Evolutionary conservation across 2,329 filamentous ascomycete genomes (phyloP).

Genomic region (Arthrobotrys sphaeroides): DNA sequence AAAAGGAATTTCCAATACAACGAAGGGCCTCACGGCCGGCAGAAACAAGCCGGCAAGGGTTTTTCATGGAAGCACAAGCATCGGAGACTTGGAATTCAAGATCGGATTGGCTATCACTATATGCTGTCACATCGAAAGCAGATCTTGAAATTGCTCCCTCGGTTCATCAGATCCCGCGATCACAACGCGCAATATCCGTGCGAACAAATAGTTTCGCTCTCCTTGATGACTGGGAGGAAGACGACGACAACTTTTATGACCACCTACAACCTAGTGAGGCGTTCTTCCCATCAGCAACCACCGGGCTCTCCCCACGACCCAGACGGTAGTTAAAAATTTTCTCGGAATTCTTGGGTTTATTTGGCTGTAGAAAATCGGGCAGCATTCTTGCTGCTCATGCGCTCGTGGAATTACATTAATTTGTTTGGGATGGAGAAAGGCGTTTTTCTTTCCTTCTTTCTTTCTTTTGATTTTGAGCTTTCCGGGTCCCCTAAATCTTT

Average conservation of each 20-base stretch:
- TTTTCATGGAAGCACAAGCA: neutral
- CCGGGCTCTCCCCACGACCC: conserved; percentile 36
- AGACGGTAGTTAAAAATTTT: neutral
- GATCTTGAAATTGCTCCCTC: conserved; percentile 24
- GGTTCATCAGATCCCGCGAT: conserved; percentile 19
- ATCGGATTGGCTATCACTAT: conserved; percentile 37
- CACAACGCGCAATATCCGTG: neutral
- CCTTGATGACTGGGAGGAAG: conserved; percentile 45
- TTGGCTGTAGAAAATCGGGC: no score
- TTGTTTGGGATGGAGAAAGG: conserved; percentile 1
- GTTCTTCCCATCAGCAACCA: conserved; percentile 45
- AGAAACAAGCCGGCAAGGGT: conserved; percentile 41
- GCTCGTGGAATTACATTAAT: no score
- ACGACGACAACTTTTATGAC: conserved; percentile 53
- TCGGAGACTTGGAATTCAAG: conserved; percentile 42
- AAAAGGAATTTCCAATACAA: conserved; percentile 23
- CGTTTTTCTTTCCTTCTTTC: neutral
- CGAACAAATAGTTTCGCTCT: conserved; percentile 23
- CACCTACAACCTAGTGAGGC: conserved; percentile 50
- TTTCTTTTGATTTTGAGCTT: neutral
- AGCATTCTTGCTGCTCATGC: no score
- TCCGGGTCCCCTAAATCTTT: neutral
- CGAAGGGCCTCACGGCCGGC: conserved; percentile 8
- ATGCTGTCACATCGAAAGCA: conserved; percentile 15
- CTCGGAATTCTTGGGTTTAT: neutral